Conservation (phyloP, 257 asterid species). For the Nyctanthes arbortristis region DNA sequence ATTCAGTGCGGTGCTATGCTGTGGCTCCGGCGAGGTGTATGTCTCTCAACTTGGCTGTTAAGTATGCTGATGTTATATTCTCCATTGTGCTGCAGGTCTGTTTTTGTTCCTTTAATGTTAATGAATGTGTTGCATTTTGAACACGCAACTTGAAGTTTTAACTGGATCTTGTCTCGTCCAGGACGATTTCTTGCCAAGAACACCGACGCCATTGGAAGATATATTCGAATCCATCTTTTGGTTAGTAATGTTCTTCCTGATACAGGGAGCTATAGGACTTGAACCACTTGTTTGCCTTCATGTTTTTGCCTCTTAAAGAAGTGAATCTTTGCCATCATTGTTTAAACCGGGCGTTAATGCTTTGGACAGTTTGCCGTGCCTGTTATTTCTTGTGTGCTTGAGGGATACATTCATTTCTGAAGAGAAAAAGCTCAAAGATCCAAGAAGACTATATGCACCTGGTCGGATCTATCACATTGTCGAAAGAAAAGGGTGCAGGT, state of each 20-base stretch:
- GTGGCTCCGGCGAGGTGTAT: slow-evolving; percentile 93
- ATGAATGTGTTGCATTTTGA: too few species aligned
- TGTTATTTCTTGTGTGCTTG: slow-evolving; percentile 79
- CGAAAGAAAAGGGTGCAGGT: slow-evolving; percentile 93
- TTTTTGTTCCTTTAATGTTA: not conserved
- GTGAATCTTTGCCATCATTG: slow-evolving; percentile 29
- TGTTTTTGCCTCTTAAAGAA: slow-evolving; percentile 29
- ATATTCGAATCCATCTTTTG: slow-evolving; percentile 89
- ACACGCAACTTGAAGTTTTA: slow-evolving; percentile 4
- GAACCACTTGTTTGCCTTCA: not conserved
- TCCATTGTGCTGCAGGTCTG: slow-evolving; percentile 84
- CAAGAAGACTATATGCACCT: slow-evolving; percentile 90
- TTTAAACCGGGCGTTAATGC: slow-evolving; percentile 54
- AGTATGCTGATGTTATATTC: slow-evolving; percentile 77
- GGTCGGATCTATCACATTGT: slow-evolving; percentile 95
- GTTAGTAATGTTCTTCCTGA: slow-evolving; percentile 44
- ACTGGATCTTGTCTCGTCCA: slow-evolving; percentile 31
- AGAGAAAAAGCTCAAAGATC: slow-evolving; percentile 87
- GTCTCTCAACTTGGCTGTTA: slow-evolving; percentile 95
- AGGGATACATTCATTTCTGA: slow-evolving; percentile 95
- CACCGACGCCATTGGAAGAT: slow-evolving; percentile 93
- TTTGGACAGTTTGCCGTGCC: slow-evolving; percentile 99
- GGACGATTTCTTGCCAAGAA: slow-evolving; percentile 98
- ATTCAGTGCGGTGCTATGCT: slow-evolving; percentile 67
- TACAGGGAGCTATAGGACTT: slow-evolving; percentile 11